These are phyloP conservation scores for Triticum dicoccoides DNA, from an alignment of 176 grass and related monocot species.

Conservation along the genomic window DNA sequence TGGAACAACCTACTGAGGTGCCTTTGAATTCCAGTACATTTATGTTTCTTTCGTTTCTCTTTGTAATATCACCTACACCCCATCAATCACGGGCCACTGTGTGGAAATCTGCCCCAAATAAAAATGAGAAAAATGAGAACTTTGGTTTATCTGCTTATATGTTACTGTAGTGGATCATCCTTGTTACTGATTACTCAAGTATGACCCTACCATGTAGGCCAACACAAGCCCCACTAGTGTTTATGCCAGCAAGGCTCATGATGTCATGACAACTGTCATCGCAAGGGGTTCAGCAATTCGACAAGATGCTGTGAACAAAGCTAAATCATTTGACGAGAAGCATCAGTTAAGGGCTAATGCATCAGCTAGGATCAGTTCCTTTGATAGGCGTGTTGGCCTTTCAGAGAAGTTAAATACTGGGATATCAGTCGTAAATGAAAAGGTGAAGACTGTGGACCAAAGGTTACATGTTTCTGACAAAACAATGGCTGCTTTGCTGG, in stretches of 20 bases:
- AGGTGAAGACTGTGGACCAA: conserved; percentile 90
- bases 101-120: not conserved
- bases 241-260: conserved; percentile 81
- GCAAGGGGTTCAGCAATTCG: conserved; percentile 81
- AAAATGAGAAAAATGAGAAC: not conserved
- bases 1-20: conserved; percentile 54
- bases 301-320: conserved; percentile 95
- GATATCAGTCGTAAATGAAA: conserved; percentile 89
- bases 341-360: conserved; percentile 72
- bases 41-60: not conserved
- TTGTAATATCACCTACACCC: not conserved
- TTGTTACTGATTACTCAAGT: not conserved
- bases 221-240: conserved; percentile 50
- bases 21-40: conserved; percentile 32
- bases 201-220: conserved; percentile 32
- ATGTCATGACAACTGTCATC: conserved; percentile 75
- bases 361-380: conserved; percentile 77
- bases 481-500: conserved; percentile 80
- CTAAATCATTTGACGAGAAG: conserved; percentile 97
- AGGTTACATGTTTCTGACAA: conserved; percentile 92
- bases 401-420: conserved; percentile 82
- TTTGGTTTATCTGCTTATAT: not conserved
- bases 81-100: not conserved
- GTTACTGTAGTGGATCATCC: conserved; percentile 10
- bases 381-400: conserved; percentile 82